A percentile compares a stretch with the other conserved stretches of the same genome.
Evolutionary conservation across 345 rosid species (phyloP).

Genomic region (Eucalyptus tenuipes): DNA sequence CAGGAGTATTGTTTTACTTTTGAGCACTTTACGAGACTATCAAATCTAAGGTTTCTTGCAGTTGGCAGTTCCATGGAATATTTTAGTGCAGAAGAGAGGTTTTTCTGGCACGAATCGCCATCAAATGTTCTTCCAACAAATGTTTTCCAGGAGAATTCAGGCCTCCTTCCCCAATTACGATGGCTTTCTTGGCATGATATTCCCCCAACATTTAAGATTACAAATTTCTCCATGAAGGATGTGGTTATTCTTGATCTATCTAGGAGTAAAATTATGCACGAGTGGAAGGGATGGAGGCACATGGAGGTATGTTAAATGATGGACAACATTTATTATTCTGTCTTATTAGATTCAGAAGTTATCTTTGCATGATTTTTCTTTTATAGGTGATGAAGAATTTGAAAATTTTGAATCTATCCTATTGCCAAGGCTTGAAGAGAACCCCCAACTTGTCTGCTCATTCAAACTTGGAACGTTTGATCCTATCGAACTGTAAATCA

Average conservation of each 20-base stretch:
- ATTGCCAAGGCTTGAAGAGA: no score
- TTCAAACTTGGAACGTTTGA: neutral
- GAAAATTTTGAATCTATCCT: no score
- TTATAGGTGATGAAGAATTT: fast-evolving
- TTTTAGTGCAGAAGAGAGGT: fast-evolving
- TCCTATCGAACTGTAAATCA: fast-evolving
- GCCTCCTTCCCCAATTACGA: no score
- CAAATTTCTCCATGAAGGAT: fast-evolving
- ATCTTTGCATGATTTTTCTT: no score
- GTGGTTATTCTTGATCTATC: no score
- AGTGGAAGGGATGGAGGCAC: no score
- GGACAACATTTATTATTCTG: fast-evolving
- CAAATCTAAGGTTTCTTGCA: no score
- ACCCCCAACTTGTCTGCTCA: neutral
- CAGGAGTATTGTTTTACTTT: no score
- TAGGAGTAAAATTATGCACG: fast-evolving
- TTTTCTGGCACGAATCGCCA: no score
- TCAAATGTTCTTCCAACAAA: no score
- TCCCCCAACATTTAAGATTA: fast-evolving
- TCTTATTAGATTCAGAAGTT: fast-evolving
- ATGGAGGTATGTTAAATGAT: fast-evolving
- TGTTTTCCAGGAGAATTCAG: no score
- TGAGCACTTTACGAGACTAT: fast-evolving
- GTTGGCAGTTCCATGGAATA: fast-evolving
- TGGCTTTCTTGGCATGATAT: fast-evolving